Evolutionary conservation across 2,329 filamentous ascomycete genomes (phyloP).

Genomic region (Orbilia blumenaviensis): DNA sequence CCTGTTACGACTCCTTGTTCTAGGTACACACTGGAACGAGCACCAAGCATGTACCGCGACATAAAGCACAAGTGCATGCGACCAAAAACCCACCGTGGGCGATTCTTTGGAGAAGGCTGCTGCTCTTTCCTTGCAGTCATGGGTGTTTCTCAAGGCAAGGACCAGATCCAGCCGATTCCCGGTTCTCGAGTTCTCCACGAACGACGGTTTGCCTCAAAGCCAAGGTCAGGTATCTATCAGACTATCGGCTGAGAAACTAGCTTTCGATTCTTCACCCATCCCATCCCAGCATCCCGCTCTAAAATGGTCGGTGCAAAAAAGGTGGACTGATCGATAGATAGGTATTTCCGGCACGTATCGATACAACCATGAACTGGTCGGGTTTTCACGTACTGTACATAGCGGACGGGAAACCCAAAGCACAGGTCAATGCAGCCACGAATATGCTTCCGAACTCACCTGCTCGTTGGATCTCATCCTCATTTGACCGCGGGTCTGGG

Average conservation of each 20-base stretch:
- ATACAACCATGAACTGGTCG: no score
- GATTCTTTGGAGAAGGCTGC: slow-evolving; percentile 26
- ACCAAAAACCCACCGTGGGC: slow-evolving; percentile 20
- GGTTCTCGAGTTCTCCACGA: slow-evolving; percentile 14
- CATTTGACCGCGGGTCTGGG: slow-evolving; percentile 53
- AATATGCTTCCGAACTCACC: slow-evolving; percentile 52
- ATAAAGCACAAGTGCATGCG: slow-evolving; percentile 36
- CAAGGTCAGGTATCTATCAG: slow-evolving; percentile 15
- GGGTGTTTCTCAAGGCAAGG: slow-evolving; percentile 50
- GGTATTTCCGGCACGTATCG: slow-evolving; percentile 32
- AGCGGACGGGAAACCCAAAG: slow-evolving; percentile 27
- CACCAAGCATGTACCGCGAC: slow-evolving; percentile 26
- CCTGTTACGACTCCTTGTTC: slow-evolving; percentile 15
- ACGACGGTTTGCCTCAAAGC: slow-evolving; percentile 9
- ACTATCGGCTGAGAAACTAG: not conserved
- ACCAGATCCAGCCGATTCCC: slow-evolving; percentile 35
- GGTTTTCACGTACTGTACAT: no score
- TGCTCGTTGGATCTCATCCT: slow-evolving; percentile 53
- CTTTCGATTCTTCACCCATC: slow-evolving; percentile 2
- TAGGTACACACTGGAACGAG: slow-evolving; percentile 10
- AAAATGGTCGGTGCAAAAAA: slow-evolving; percentile 25
- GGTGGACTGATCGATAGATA: slow-evolving; percentile 32
- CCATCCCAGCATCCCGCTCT: slow-evolving; percentile 11
- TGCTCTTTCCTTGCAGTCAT: slow-evolving; percentile 34
- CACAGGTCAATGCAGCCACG: slow-evolving; percentile 43